Evolutionary conservation across 345 rosid genomes (phyloP).

Genomic region (Brassica nigra): DNA sequence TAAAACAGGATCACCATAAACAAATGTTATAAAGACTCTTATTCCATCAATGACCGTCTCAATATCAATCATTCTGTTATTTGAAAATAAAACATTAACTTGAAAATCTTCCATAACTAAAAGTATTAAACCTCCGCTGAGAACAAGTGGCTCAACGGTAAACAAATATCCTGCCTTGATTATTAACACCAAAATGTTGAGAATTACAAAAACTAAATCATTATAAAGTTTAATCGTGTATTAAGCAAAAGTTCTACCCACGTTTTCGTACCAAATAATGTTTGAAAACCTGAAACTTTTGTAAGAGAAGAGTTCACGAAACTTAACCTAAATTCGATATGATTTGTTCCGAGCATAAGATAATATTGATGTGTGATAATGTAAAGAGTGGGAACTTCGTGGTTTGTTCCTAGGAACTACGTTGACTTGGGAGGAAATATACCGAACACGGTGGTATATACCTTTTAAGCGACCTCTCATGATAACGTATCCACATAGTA

Average conservation of each 20-base stretch:
- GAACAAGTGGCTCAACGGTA: too few species aligned
- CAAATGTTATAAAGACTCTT: too few species aligned
- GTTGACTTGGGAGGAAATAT: conserved; percentile 41
- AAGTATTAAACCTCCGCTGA: too few species aligned
- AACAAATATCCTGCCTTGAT: neutral
- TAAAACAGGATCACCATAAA: too few species aligned
- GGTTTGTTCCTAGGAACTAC: conserved; percentile 21
- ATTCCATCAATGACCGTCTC: too few species aligned
- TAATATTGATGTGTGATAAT: neutral
- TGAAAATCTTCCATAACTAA: too few species aligned
- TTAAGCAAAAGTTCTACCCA: conserved; percentile 17
- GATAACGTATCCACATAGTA: conserved; percentile 16
- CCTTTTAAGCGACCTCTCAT: neutral
- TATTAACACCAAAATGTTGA: neutral
- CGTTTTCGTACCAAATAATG: conserved; percentile 17
- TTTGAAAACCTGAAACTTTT: conserved; percentile 9
- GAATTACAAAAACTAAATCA: neutral
- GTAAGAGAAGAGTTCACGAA: conserved; percentile 9
- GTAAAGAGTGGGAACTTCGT: conserved; percentile 3
- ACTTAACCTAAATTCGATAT: conserved; percentile 14
- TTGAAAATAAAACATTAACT: too few species aligned
- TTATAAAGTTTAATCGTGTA: conserved; percentile 5
- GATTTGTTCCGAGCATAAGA: conserved; percentile 2
- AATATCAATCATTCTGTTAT: too few species aligned
- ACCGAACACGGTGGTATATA: conserved; percentile 30